Percentiles rank a stretch among this genome's conserved stretches.
These are phyloP conservation scores for Aspergillus luchuensis DNA, from an alignment of 2,329 filamentous ascomycete species.

Conservation along the genomic window DNA sequence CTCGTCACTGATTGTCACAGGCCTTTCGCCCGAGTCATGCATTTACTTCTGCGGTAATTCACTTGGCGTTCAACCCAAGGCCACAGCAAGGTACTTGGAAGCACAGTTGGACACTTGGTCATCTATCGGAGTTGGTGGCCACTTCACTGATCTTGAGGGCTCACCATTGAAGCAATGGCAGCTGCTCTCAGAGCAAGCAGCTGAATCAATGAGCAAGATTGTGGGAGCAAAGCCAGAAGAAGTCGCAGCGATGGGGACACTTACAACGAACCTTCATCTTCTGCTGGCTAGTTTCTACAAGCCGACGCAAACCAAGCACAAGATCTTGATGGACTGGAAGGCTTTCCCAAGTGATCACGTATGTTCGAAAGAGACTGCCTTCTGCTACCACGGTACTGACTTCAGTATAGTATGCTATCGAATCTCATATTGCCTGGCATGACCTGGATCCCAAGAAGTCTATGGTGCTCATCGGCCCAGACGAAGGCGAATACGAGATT, in stretches of 20 bases:
- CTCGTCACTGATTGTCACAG: slow-evolving; percentile 25
- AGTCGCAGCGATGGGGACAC: slow-evolving; percentile 81
- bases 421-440: slow-evolving; percentile 76
- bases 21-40: slow-evolving; percentile 39
- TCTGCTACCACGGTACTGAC: slow-evolving; percentile 15
- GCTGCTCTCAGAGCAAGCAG: slow-evolving; percentile 73
- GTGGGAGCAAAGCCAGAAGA: slow-evolving; percentile 72
- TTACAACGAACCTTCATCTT: slow-evolving; percentile 78
- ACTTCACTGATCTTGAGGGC: slow-evolving; percentile 70
- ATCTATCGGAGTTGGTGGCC: slow-evolving; percentile 77
- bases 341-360: slow-evolving; percentile 85
- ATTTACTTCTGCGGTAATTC: slow-evolving; percentile 91
- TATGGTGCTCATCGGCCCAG: slow-evolving; percentile 72
- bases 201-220: slow-evolving; percentile 67
- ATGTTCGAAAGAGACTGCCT: slow-evolving; percentile 30
- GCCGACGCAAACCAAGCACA: slow-evolving; percentile 65
- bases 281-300: slow-evolving; percentile 80
- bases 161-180: slow-evolving; percentile 73
- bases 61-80: slow-evolving; percentile 76
- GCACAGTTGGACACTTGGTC: slow-evolving; percentile 81
- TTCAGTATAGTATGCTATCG: slow-evolving; percentile 68
- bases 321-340: slow-evolving; percentile 82
- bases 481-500: slow-evolving; percentile 59
- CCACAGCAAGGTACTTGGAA: slow-evolving; percentile 64
- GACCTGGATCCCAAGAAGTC: slow-evolving; percentile 64